A percentile compares a stretch with the other conserved stretches of the same genome.
Conservation (phyloP, 2,329 filamentous ascomycete genomes). For the Alternaria triticina region DNA sequence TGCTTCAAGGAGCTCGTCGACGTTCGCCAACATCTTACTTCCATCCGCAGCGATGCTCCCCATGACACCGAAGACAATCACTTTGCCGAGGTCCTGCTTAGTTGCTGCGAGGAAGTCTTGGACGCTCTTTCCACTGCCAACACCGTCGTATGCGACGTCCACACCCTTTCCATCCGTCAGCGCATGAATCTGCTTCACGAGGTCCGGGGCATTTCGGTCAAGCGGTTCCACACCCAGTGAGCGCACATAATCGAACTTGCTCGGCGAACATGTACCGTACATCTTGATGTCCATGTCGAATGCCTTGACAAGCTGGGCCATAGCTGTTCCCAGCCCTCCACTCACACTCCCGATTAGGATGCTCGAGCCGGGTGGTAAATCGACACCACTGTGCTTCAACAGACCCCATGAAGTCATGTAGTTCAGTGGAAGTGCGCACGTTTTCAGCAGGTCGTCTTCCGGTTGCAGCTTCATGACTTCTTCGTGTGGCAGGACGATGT, state of each 20-base stretch:
- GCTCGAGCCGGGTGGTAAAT: constrained; percentile 8
- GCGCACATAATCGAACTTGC: constrained; percentile 14
- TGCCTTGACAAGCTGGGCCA: constrained; percentile 10
- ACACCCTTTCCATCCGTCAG: constrained; percentile 13
- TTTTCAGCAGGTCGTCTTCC: constrained; percentile 9
- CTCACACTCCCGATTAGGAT: constrained; percentile 15
- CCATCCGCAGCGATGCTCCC: constrained; percentile 9
- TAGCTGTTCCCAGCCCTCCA: constrained; percentile 14
- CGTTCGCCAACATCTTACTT: constrained; percentile 2
- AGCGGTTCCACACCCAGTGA: constrained; percentile 14
- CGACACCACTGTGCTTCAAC: constrained; percentile 13
- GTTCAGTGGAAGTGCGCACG: constrained; percentile 8
- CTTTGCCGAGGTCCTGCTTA: constrained; percentile 9
- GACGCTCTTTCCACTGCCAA: constrained; percentile 11
- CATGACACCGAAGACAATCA: constrained; percentile 14
- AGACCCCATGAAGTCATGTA: constrained; percentile 20
- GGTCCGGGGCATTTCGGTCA: constrained; percentile 10
- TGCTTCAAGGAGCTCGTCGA: neutral
- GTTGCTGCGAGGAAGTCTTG: constrained; percentile 6
- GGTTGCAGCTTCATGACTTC: constrained; percentile 3
- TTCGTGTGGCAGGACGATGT: constrained; percentile 9
- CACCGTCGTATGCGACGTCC: constrained; percentile 15
- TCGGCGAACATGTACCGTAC: constrained; percentile 12
- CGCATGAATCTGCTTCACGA: constrained; percentile 7
- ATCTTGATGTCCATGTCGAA: constrained; percentile 14